Base-by-base conservation (phyloP, 305 asterid genomes). In the Fraxinus platypoda region DNA sequence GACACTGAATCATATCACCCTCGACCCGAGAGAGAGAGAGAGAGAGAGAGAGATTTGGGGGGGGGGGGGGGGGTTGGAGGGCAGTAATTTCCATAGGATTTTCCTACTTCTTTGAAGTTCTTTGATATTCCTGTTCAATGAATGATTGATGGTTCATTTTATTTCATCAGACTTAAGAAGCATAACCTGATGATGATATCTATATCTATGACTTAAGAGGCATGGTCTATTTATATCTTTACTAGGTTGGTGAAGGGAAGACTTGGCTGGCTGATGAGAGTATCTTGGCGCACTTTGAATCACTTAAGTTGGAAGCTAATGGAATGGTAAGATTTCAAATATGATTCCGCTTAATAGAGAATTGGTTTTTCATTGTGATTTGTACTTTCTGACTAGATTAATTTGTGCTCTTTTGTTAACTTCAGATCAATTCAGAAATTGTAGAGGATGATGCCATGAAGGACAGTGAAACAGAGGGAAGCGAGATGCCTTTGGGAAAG, bases 201-300 rank as follows among this genome's bases (percentile, higher is more conserved):
- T 21, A 21, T 74, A 74, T 78, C 80, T 77, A 9, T 33, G 54
- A 31, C 23, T 49, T 49, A 46, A 49, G 62, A 49, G 62, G 62
- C 21, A 4, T 49, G 62, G 23, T 17, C 19, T 21, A 3, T 54
- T 54, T 23, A 23, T 68, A 3, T 64, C 35, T 54, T 68, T 84
- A 66, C 86, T 85, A 97, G 99, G 93, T 85, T 87, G 87, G 76
- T 83, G 98, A 93, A 87, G 85, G 80, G 81, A 88, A 83, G 90
- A 90, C 97, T 35, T 97, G 99, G 99, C 88, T 97, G 90, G 95
- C 98, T 82, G 97, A 95, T 85, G 98, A 89, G 83, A 89, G 83
- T 68, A 86, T 87, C 81, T 79, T 95, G 93, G 91, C 89, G 77
- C 93, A 95, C 84, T 97, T 97, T 78, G 93, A 91, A 78, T 93